Evolutionary conservation across 768 basidiomycete genomes (phyloP).

Genomic region (Rhizopogon vesiculosus): DNA sequence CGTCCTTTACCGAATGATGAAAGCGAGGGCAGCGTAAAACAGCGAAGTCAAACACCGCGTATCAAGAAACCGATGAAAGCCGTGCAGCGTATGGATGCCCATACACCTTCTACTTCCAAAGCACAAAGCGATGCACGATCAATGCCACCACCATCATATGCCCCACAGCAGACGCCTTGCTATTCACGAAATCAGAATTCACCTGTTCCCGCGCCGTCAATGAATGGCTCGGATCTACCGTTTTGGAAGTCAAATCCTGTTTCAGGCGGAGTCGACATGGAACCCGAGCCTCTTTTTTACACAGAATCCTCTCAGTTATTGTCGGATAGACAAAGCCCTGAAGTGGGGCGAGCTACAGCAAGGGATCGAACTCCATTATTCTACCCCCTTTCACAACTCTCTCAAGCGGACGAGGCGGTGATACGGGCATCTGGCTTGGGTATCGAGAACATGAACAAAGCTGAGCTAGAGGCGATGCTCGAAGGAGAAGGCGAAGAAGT

Average conservation of each 20-base stretch:
- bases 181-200: conserved; percentile 2
- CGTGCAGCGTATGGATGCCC: conserved; percentile 25
- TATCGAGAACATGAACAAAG: conserved; percentile 58
- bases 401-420: conserved; percentile 46
- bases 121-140: conserved; percentile 21
- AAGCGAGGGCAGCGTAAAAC: conserved; percentile 15
- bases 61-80: conserved; percentile 34
- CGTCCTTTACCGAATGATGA: conserved; percentile 14
- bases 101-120: conserved; percentile 7
- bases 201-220: background rate
- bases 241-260: background rate
- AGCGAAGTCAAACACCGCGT: conserved; percentile 33
- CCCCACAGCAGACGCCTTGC: conserved; percentile 11
- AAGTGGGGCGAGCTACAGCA: background rate
- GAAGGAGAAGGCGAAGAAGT: conserved; percentile 31
- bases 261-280: background rate
- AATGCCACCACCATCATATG: conserved; percentile 35
- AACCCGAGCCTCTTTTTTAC: conserved; percentile 17
- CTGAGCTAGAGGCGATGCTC: conserved; percentile 49
- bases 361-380: conserved; percentile 25
- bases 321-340: conserved; percentile 1
- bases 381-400: conserved; percentile 58
- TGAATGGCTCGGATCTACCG: too few species aligned
- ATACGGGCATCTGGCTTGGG: conserved; percentile 62
- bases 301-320: conserved; percentile 18